Conservation (phyloP, 2,329 filamentous ascomycete genomes). For the Aschersonia sp. region DNA sequence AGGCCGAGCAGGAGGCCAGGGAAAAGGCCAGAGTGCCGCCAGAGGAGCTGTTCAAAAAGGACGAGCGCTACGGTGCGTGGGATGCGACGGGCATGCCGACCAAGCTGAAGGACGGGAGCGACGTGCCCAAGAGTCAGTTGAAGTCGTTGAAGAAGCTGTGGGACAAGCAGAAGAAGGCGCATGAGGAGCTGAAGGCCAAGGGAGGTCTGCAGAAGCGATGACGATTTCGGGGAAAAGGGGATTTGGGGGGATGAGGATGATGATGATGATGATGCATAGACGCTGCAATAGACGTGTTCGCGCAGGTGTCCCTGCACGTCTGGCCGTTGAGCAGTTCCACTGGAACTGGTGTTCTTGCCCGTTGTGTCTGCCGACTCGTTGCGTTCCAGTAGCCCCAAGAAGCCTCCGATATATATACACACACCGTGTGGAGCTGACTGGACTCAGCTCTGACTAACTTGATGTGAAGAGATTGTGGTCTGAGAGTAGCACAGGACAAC, state of each 20-base stretch:
- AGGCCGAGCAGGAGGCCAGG: constrained; percentile 36
- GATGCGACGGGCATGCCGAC: constrained; percentile 71
- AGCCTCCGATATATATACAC: too few species aligned
- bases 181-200: constrained; percentile 37
- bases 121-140: constrained; percentile 61
- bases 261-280: neutral
- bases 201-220: constrained; percentile 3
- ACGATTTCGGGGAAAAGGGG: neutral
- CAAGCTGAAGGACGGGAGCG: constrained; percentile 61
- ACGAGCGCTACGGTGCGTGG: constrained; percentile 57
- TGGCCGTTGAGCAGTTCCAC: too few species aligned
- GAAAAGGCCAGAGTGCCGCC: constrained; percentile 43
- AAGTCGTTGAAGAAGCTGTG: constrained; percentile 85
- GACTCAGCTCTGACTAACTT: too few species aligned
- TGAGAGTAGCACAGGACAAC: too few species aligned
- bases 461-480: too few species aligned
- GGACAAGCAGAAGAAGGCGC: constrained; percentile 77
- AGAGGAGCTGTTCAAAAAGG: constrained; percentile 39
- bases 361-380: too few species aligned
- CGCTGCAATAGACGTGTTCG: neutral
- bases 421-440: too few species aligned
- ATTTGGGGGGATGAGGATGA: too few species aligned
- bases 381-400: too few species aligned
- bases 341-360: too few species aligned
- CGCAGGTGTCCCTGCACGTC: too few species aligned